These are phyloP conservation scores for Ceratocystis eucalypticola DNA, from an alignment of 2,329 filamentous ascomycete genomes.

Conservation along the genomic window DNA sequence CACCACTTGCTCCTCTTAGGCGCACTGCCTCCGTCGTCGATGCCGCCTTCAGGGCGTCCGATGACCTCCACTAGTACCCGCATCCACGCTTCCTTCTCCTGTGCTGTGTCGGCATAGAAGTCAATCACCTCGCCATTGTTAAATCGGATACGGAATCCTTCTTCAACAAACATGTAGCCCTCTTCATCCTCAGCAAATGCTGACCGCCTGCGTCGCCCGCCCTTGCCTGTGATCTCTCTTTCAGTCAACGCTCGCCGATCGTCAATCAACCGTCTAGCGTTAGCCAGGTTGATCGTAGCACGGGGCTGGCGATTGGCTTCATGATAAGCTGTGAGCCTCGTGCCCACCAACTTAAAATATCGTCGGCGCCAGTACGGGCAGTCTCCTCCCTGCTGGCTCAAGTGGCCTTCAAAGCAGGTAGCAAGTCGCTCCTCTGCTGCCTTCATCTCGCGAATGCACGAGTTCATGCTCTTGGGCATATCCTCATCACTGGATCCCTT, in stretches of 20 bases:
- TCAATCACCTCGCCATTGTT: constrained; percentile 97
- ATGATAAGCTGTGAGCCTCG: constrained; percentile 88
- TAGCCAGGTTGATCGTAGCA: constrained; percentile 90
- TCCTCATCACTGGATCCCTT: constrained; percentile 79
- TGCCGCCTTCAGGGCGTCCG: constrained; percentile 38
- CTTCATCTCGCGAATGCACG: constrained; percentile 83
- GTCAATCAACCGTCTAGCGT: constrained; percentile 85
- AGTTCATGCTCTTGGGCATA: constrained; percentile 99
- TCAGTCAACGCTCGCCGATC: constrained; percentile 74
- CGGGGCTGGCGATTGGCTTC: constrained; percentile 90
- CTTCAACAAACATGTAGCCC: constrained; percentile 98
- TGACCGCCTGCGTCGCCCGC: constrained; percentile 72
- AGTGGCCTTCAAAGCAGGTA: constrained; percentile 70
- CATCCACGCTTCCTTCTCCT: constrained; percentile 93
- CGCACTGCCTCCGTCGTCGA: constrained; percentile 32
- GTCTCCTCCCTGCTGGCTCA: constrained; percentile 95
- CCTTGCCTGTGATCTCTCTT: constrained; percentile 64
- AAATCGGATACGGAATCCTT: constrained; percentile 96
- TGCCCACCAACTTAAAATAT: constrained; percentile 87
- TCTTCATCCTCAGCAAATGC: constrained; percentile 97
- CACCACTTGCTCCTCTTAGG: constrained; percentile 50
- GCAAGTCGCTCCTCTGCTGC: constrained; percentile 71
- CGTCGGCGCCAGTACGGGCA: constrained; percentile 98
- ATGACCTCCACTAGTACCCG: constrained; percentile 63
- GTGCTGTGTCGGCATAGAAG: constrained; percentile 84